phyloP scores from a whole-genome alignment of 208 protist species.

The Leishmania lainsoni region DNA sequence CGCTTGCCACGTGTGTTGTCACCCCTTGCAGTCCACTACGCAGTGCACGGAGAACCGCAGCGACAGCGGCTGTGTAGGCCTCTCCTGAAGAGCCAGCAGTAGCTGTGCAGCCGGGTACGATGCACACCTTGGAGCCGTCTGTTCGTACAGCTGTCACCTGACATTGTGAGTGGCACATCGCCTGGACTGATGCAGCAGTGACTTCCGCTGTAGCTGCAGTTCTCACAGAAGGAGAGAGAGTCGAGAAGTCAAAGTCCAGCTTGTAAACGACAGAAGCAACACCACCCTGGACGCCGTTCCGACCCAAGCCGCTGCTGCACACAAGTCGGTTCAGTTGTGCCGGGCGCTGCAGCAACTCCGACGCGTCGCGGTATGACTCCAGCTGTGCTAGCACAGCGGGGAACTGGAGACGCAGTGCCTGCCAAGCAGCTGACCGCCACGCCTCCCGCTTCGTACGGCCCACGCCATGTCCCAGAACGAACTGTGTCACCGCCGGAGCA shows the following conservation, averaged over 20 bases:
- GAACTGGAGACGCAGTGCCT: conserved; percentile 62
- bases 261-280: conserved; percentile 7
- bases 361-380: conserved; percentile 34
- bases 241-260: conserved; percentile 7
- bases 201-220: not conserved
- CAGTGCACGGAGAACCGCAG: conserved; percentile 9
- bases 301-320: not conserved
- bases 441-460: conserved; percentile 50
- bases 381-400: conserved; percentile 45
- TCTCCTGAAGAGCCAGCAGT: conserved; percentile 7
- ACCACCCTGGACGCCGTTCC: not conserved
- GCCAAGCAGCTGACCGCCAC: conserved; percentile 57
- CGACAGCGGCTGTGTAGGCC: conserved; percentile 17
- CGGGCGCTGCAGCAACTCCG: conserved; percentile 27
- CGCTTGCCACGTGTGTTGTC: not conserved
- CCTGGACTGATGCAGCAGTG: not conserved
- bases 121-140: conserved; percentile 10
- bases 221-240: not conserved
- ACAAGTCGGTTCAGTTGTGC: conserved; percentile 18
- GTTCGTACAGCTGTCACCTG: not conserved
- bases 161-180: not conserved
- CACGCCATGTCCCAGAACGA: conserved; percentile 55
- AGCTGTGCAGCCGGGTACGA: conserved; percentile 10
- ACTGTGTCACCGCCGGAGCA: not conserved
- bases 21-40: not conserved